A percentile compares a stretch with the other conserved stretches of the same genome.
phyloP scores from a whole-genome alignment of 257 asterid species.

The Cynanchum wilfordii region DNA sequence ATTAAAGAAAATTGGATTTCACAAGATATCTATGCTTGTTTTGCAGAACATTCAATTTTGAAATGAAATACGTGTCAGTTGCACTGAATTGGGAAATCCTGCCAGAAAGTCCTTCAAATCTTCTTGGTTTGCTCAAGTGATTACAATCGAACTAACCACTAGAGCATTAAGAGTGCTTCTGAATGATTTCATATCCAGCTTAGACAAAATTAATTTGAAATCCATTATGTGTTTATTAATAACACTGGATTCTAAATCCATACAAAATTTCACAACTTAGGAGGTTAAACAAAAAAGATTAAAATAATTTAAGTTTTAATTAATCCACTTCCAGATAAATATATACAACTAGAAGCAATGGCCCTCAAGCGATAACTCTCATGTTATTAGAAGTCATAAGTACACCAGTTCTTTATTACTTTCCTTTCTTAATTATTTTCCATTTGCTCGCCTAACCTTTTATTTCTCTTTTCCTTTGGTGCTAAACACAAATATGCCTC shows the following conservation, averaged over 20 bases:
- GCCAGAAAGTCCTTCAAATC: neutral
- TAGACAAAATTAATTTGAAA: neutral
- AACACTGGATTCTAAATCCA: neutral
- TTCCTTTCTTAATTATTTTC: too few species aligned
- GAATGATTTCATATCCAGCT: neutral
- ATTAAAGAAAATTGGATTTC: neutral
- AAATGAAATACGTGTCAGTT: neutral
- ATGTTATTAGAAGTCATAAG: neutral
- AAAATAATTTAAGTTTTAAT: neutral
- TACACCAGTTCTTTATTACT: neutral
- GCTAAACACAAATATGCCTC: neutral
- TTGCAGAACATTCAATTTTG: neutral
- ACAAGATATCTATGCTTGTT: too few species aligned
- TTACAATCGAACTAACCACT: neutral
- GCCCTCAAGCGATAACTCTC: neutral
- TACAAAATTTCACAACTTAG: neutral
- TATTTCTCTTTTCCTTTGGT: neutral
- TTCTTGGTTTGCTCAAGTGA: neutral
- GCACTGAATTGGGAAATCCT: neutral
- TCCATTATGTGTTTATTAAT: neutral
- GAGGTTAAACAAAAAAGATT: neutral
- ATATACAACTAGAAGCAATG: neutral
- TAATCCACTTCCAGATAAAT: neutral
- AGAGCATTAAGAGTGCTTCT: neutral
- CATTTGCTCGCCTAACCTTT: too few species aligned